Base-by-base conservation (phyloP, 495 filamentous ascomycete genomes). In the Lepidopterella palustris region DNA sequence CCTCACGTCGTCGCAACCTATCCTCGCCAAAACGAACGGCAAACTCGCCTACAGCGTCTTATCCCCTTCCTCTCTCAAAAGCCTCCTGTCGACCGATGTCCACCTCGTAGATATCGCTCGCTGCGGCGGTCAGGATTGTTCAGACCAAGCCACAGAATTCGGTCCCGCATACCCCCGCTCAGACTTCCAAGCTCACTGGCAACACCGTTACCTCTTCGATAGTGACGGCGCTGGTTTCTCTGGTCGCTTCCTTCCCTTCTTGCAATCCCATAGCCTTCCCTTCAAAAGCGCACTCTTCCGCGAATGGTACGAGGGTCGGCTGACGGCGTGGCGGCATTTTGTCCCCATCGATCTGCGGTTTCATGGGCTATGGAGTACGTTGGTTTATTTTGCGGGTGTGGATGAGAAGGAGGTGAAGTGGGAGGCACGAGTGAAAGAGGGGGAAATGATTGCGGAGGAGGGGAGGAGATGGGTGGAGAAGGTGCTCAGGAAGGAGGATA, bases 321-420 rank as follows among this genome's bases (percentile, higher is more conserved):
- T 93, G 15, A 76, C 77, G 54, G 80, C 88, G 5, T 93, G 88
- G 88, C 72, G 81, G 21, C 88, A 93, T 70, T 93, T 89, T 53
- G 84, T 91, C 0, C 89, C 89, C 0, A 57, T 90, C 3, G 89
- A 92, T 66, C 58, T 87, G 4, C 78, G 89, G 4, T 57, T 69
- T 9, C 68, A 72, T n/a, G 70, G 66, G 23, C 42, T 74, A 8
- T 74, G 60, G 60, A 59, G 40, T 18, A 68, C 60, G 29, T 52
- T 73, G 39, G 68, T 62, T 18, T 74, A 71, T 59, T 74, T 74
- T 59, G 63, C 58, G 15, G 72, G 72, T 10, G 28, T 58, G 9
- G 42, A 49, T 0, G 65, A 53, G 3, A 49, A 29, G 31, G 9
- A 45, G 24, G 45, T 63, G 21, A 52, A 59, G 27, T 45, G 68